Conservation (phyloP, 73 alveolate genomes). For the Paramecium primaurelia region DNA sequence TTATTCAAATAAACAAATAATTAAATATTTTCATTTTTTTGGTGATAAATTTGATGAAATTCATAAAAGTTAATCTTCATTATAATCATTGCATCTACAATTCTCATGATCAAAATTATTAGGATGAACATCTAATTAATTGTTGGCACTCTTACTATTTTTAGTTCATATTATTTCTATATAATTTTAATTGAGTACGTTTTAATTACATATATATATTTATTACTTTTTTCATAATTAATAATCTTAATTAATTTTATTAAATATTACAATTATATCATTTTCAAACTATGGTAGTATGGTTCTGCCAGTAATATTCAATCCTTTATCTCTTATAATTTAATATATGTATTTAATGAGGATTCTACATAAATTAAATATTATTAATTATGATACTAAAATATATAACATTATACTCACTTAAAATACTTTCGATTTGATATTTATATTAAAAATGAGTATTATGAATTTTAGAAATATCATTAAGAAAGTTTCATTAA, state of each 20-base stretch:
- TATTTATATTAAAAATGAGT: no score
- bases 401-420: no score
- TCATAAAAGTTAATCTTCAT: not conserved
- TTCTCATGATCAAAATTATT: not conserved
- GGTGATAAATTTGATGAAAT: not conserved
- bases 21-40: not conserved
- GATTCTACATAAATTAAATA: not conserved
- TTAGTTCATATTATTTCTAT: not conserved
- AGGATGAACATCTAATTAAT: no score
- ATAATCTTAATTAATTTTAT: no score
- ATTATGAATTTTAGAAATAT: no score
- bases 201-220: no score
- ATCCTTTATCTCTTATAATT: not conserved
- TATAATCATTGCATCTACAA: not conserved
- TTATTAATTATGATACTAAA: not conserved
- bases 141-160: not conserved
- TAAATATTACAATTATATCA: not conserved
- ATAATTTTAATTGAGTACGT: not conserved
- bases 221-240: not conserved
- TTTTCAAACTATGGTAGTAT: not conserved
- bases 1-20: not conserved
- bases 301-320: not conserved
- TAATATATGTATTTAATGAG: not conserved
- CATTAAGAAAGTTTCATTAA: no score
- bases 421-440: no score